Evolutionary conservation across 495 filamentous ascomycete species (phyloP).

Genomic region (Penicillium fimorum): DNA sequence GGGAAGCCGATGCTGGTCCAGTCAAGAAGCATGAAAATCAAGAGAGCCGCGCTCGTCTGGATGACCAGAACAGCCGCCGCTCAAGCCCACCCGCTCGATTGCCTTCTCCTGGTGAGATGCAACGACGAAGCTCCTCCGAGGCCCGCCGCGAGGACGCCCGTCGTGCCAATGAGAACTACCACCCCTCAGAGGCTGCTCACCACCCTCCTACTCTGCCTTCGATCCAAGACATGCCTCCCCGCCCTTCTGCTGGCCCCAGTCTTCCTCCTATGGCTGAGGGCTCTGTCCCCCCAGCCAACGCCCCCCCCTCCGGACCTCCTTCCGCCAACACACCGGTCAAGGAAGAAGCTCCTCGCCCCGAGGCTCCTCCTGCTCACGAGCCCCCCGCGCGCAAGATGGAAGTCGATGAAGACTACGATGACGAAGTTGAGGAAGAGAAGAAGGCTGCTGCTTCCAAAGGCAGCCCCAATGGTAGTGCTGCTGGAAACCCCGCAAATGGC

Average conservation of each 20-base stretch:
- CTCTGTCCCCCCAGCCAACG: conserved; percentile 57
- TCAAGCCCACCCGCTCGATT: conserved; percentile 60
- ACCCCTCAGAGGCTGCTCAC: conserved; percentile 88
- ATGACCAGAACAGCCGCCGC: conserved; percentile 77
- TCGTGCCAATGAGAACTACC: conserved; percentile 71
- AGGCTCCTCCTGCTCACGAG: conserved; percentile 64
- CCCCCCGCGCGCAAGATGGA: conserved; percentile 92
- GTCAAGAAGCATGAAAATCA: conserved; percentile 85
- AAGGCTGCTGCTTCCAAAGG: conserved; percentile 45
- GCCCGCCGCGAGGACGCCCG: conserved; percentile 67
- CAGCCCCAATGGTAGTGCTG: conserved; percentile 42
- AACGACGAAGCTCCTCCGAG: conserved; percentile 78
- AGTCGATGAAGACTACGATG: conserved; percentile 94
- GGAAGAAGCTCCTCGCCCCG: conserved; percentile 50
- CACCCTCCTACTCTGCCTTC: conserved; percentile 73
- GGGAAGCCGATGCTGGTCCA: conserved; percentile 71
- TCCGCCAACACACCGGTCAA: conserved; percentile 43
- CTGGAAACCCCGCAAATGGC: conserved; percentile 33
- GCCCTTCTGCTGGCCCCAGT: conserved; percentile 42
- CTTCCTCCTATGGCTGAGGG: conserved; percentile 57
- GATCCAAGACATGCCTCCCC: conserved; percentile 70
- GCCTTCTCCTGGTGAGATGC: conserved; percentile 64
- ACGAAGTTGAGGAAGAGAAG: conserved; percentile 81
- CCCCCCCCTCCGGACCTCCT: conserved; percentile 54
- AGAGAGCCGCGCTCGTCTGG: conserved; percentile 79